Evolutionary conservation across 2,329 filamentous ascomycete genomes (phyloP), one percentile per base, ranked within the genome.

Genomic region (Calycina herbarum): DNA sequence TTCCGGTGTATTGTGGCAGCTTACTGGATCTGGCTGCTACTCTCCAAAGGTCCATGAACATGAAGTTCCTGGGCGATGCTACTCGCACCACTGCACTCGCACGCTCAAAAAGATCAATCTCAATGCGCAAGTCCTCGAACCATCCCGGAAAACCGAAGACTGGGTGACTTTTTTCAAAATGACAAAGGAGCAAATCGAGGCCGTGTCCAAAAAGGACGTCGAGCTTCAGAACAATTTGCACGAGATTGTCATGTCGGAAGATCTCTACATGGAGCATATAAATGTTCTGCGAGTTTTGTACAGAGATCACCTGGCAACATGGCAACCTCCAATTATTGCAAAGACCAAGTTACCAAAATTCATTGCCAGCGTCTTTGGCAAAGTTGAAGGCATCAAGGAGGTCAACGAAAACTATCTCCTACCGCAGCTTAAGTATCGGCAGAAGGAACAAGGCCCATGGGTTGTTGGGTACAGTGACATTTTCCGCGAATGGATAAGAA

Each of bases 401-500:
- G 93, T 94, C 72, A 98, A 98, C 78, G 95, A 96, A 77, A 94
- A 97, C 68, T 90, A 95, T 76, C 85, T 99, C 24, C 81, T 99
- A 29, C 91, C 94, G 1, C 94, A 97, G 77, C 85, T 99, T 73
- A 98, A 98, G 75, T 99, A 98, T 76, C 88, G 95, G 31, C 95
- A 99, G 77, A 91, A 95, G 74, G 95, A 98, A 76, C 94, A 99
- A 79, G 95, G 95, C 0, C 95, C 95, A 0, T 99, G 93, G 88
- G 89, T 99, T 66, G 83, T 86, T 13, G 95, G 95, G 2, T 97
- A 97, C 79, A 97, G 94, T 76, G 95, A 98, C 74, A 92, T 99
- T 60, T 98, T 99, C 82, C 85, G 95, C 66, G 95, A 99, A 79
- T 99, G 95, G 95, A 97, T 98, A 68, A 87, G 95, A 69, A 98